Evolutionary conservation across 805 yeast species (phyloP), one percentile per base, ranked within the genome.

Genomic region (Schwanniomyces vanrijiae): DNA sequence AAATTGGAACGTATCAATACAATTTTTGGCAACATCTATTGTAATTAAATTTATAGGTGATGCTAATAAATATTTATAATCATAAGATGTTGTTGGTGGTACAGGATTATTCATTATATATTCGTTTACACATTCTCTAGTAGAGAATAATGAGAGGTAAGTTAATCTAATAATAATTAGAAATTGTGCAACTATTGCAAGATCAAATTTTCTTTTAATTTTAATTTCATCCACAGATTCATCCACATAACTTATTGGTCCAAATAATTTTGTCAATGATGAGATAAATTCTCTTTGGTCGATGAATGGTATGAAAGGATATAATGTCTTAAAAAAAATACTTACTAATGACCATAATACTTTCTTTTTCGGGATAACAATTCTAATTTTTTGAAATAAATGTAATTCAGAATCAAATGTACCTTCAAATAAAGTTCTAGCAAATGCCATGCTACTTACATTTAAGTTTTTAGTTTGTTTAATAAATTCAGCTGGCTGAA

Each of bases 131-230:
- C 57, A 45, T 21, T 46, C 45, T n/a, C 56, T 50, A 44, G 64
- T 65, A 28, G 68, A 55, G 43, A 62, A 62, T 19, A 64, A 48
- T 0, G 68, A 54, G 20, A 65, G 49, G 45, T 59, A 64, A 8
- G 65, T 50, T 16, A 65, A 42, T 25, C 71, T 55, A 13, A 66
- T 51, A 13, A 65, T 55, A 26, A 64, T 45, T 39, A 65, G 51
- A 5, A 62, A 51, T 2, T 53, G 51, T n/a, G 65, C 67, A 13
- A 65, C 45, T 33, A 49, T 34, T 8, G 66, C 59, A 26, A 64
- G 44, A 42, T 66, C 65, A 39, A 59, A 42, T 38, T 59, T 60
- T 28, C 49, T 55, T 26, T 47, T 54, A 26, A 64, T 50, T 29
- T 53, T 59, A 3, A 63, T 18, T 18, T 55, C 53, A 13, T 49